Conservation (phyloP, 2,329 filamentous ascomycete genomes). For the Aspergillus calidoustus region DNA sequence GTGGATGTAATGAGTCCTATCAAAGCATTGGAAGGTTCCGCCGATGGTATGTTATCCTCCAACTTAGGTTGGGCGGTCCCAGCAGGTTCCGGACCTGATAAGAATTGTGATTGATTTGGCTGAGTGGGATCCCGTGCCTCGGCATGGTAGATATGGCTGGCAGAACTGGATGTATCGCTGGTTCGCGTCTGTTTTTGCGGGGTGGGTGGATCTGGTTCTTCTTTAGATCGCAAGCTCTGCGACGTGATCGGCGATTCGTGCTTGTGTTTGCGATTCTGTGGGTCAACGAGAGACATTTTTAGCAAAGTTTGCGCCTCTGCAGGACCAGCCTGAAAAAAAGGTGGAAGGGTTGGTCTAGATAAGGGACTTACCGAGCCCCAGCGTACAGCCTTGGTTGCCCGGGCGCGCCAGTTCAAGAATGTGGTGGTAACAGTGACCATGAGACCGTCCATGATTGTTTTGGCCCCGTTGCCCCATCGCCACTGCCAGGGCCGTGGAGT, state of each 20-base stretch:
- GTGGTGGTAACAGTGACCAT: not conserved
- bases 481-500: constrained; percentile 5
- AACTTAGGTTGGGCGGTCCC: not conserved
- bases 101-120: not conserved
- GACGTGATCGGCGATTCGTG: not conserved
- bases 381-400: constrained; percentile 5
- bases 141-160: not conserved
- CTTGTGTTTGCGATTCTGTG: constrained; percentile 10
- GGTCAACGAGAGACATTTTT: constrained; percentile 1
- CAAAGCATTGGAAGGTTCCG: not conserved
- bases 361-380: constrained; percentile 7
- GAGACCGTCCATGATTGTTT: constrained; percentile 8
- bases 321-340: not conserved
- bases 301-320: constrained; percentile 3
- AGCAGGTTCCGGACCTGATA: not conserved
- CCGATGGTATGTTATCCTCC: not conserved
- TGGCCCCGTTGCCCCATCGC: constrained; percentile 3
- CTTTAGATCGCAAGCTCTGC: not conserved
- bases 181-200: not conserved
- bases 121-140: not conserved
- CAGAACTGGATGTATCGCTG: not conserved
- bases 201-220: not conserved
- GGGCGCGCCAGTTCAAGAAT: constrained; percentile 3
- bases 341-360: not conserved
- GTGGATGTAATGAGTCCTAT: not conserved